Evolutionary conservation across 176 grass and related monocot species (phyloP).

Genomic region (Bothriochloa decipiens): DNA sequence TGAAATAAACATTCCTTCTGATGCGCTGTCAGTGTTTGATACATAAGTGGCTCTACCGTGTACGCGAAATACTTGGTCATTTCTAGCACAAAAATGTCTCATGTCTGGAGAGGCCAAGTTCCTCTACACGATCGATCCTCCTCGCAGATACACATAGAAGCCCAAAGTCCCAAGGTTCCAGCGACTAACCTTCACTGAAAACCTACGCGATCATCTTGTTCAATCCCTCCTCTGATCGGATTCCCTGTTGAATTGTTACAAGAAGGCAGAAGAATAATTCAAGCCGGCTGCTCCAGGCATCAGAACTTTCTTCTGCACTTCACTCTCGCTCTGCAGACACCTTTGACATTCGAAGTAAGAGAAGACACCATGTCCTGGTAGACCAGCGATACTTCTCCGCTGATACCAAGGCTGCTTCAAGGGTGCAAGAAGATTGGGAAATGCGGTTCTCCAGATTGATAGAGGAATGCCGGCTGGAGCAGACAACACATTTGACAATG

Average conservation of each 20-base stretch:
- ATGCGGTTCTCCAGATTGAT: neutral
- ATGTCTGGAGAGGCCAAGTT: constrained; percentile 7
- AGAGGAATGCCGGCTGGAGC: neutral
- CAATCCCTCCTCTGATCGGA: neutral
- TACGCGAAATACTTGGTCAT: neutral
- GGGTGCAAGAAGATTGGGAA: neutral
- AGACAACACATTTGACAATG: neutral
- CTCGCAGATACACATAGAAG: neutral
- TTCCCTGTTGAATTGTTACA: neutral
- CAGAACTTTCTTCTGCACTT: neutral
- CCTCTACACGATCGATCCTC: neutral
- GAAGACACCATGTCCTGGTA: neutral
- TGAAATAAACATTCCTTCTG: constrained; percentile 22
- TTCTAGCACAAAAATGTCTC: neutral
- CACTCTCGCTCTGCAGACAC: neutral
- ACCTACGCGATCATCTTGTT: neutral
- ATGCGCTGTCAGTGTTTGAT: neutral
- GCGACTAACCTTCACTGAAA: neutral
- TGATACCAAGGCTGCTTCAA: constrained; percentile 15
- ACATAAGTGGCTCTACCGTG: neutral
- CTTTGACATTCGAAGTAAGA: constrained; percentile 25
- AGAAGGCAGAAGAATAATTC: constrained; percentile 4
- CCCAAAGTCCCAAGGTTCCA: neutral
- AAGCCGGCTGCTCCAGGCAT: neutral
- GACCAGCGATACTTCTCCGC: neutral